These are phyloP conservation scores for Malassezia vespertilionis DNA, from an alignment of 1,284 basidiomycete species.

Conservation along the genomic window DNA sequence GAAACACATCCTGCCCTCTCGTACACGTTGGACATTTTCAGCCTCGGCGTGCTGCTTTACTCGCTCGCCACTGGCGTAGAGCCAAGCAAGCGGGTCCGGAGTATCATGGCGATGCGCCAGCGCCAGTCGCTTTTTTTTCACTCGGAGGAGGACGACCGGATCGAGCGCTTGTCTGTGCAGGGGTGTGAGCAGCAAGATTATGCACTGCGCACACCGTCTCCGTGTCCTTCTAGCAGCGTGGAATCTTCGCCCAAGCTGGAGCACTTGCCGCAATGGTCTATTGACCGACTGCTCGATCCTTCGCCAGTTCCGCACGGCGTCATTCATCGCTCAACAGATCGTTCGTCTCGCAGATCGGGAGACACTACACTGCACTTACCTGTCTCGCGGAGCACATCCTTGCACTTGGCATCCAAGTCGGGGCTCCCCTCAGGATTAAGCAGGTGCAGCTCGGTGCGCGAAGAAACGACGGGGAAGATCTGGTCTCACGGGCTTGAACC, in stretches of 20 bases:
- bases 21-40: slow-evolving; percentile 39
- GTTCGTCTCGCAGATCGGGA: too few species aligned
- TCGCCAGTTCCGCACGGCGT: slow-evolving; percentile 20
- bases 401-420: too few species aligned
- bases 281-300: slow-evolving; percentile 26
- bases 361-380: not conserved
- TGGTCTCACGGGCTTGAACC: too few species aligned
- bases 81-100: slow-evolving; percentile 32
- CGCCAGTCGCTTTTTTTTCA: slow-evolving; percentile 39
- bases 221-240: not conserved
- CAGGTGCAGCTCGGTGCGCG: too few species aligned
- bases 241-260: not conserved
- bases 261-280: slow-evolving; percentile 13
- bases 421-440: too few species aligned
- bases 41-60: slow-evolving; percentile 41
- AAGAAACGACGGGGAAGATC: too few species aligned
- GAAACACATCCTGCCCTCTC: slow-evolving; percentile 29
- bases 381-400: too few species aligned
- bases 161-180: slow-evolving; percentile 21
- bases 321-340: too few species aligned
- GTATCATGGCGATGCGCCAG: slow-evolving; percentile 40
- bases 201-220: not conserved
- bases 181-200: not conserved
- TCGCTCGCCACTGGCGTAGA: slow-evolving; percentile 37
- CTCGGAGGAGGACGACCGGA: slow-evolving; percentile 39